Conservation (phyloP, 148 eudicot genomes). For the Fagopyrum tataricum region DNA sequence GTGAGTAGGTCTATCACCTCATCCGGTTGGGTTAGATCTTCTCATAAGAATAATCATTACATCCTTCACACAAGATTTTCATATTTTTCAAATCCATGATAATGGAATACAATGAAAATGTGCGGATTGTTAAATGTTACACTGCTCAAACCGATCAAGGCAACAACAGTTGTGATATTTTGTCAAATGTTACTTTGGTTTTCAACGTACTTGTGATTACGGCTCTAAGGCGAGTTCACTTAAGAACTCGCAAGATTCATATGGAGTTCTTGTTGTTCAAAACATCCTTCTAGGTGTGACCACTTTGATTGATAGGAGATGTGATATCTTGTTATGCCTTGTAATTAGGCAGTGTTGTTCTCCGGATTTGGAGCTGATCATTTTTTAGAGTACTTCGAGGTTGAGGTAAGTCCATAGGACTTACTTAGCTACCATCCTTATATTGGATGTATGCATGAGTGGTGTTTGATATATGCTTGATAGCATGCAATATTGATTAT, state of each 20-base stretch:
- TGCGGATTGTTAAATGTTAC: constrained; percentile 45
- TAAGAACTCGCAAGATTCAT: constrained; percentile 47
- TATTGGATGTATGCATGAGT: no score
- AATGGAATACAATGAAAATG: constrained; percentile 41
- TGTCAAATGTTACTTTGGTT: constrained; percentile 50
- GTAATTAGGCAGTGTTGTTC: no score
- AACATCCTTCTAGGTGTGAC: constrained; percentile 53
- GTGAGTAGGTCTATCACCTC: constrained; percentile 42
- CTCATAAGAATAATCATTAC: constrained; percentile 51
- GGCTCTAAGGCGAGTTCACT: constrained; percentile 26
- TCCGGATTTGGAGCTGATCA: no score
- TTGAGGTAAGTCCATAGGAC: no score
- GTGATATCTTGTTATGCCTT: no score
- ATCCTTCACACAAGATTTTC: constrained; percentile 35
- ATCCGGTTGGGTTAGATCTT: constrained; percentile 66
- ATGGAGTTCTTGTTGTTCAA: constrained; percentile 56
- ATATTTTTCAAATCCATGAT: constrained; percentile 45
- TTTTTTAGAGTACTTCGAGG: no score
- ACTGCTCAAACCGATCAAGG: constrained; percentile 36
- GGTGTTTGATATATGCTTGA: no score
- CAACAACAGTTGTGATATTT: constrained; percentile 23
- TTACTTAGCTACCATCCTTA: no score
- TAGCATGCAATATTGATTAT: no score
- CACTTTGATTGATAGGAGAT: no score
- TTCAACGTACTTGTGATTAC: constrained; percentile 22